phyloP scores from a whole-genome alignment of 2,329 filamentous ascomycete genomes.

The Penicillium sp. region DNA sequence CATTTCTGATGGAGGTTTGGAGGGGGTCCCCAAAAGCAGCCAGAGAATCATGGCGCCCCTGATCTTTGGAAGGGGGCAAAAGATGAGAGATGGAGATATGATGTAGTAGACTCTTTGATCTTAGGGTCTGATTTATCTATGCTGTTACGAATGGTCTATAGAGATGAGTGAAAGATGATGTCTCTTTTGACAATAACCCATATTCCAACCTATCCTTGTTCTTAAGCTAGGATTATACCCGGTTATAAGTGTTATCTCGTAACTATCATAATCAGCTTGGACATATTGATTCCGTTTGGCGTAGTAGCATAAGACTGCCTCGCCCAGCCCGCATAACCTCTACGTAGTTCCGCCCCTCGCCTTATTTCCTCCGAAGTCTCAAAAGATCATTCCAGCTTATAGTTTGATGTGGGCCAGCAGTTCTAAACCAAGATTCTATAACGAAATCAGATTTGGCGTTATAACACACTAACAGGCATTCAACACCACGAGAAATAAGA shows the following conservation, averaged over 20 bases:
- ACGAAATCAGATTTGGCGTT: neutral
- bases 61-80: slow-evolving; percentile 7
- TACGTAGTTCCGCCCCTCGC: too few relatives aligned
- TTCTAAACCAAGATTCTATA: neutral
- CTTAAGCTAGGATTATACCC: neutral
- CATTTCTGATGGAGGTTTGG: slow-evolving; percentile 11
- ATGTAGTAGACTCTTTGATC: slow-evolving; percentile 20
- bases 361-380: neutral
- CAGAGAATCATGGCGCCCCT: slow-evolving; percentile 10
- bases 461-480: neutral
- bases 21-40: slow-evolving; percentile 12
- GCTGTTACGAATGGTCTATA: slow-evolving; percentile 37
- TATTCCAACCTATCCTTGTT: neutral
- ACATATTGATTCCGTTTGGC: neutral
- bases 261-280: neutral
- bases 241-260: neutral
- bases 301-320: neutral
- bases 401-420: neutral
- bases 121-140: slow-evolving; percentile 28
- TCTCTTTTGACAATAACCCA: slow-evolving; percentile 12
- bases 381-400: neutral
- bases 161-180: slow-evolving; percentile 31
- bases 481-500: neutral
- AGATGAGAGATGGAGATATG: slow-evolving; percentile 14
- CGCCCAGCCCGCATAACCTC: neutral